Evolutionary conservation across 2,329 filamentous ascomycete genomes (phyloP).

Genomic region (Sclerotinia minor): DNA sequence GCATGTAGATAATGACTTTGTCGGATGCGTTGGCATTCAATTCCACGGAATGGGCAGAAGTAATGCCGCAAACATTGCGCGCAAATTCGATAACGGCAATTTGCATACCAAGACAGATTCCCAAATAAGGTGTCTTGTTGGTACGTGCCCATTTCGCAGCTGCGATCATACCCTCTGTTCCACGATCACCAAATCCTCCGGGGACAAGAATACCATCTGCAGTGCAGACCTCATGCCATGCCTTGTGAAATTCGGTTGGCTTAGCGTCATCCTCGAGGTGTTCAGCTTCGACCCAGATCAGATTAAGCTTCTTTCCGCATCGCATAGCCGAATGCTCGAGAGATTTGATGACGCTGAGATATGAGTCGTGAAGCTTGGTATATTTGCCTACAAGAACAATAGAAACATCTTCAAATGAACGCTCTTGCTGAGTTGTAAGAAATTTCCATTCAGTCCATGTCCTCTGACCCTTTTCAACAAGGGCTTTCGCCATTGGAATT

Average conservation of each 20-base stretch:
- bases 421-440: constrained; percentile 66
- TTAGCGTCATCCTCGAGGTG: constrained; percentile 72
- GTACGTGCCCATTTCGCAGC: constrained; percentile 85
- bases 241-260: constrained; percentile 76
- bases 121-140: constrained; percentile 78
- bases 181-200: constrained; percentile 69
- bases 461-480: constrained; percentile 62
- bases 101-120: constrained; percentile 75
- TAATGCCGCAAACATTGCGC: constrained; percentile 68
- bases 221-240: constrained; percentile 77
- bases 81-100: constrained; percentile 89
- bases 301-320: constrained; percentile 73
- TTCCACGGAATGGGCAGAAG: constrained; percentile 43
- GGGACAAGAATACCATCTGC: constrained; percentile 63
- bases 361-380: constrained; percentile 78
- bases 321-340: constrained; percentile 91
- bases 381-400: constrained; percentile 96
- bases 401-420: constrained; percentile 66
- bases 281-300: constrained; percentile 82
- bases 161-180: constrained; percentile 86
- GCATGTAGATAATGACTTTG: constrained; percentile 81
- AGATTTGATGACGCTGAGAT: constrained; percentile 80
- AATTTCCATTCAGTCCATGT: constrained; percentile 73
- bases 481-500: constrained; percentile 52
- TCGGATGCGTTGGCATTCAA: constrained; percentile 40